These are phyloP conservation scores for Dianthus caryophyllus DNA, from an alignment of 148 eudicot species.

Conservation along the genomic window DNA sequence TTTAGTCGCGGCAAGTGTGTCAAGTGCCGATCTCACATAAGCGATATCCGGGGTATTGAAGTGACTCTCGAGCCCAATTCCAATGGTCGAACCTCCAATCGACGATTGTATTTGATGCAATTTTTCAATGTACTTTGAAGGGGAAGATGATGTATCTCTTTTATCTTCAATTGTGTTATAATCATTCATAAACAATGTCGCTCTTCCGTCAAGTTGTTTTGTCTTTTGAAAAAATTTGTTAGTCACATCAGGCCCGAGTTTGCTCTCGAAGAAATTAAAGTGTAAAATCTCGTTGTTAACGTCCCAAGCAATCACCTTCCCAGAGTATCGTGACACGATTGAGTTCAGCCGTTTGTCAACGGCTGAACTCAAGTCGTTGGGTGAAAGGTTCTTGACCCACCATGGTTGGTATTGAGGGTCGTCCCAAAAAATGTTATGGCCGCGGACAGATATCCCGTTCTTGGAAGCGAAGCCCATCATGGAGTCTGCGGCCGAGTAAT, in stretches of 20 bases:
- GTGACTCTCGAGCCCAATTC: constrained; percentile 42
- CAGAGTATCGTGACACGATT: constrained; percentile 27
- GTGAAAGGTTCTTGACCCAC: constrained; percentile 33
- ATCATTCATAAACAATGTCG: constrained; percentile 49
- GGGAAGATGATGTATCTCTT: constrained; percentile 22
- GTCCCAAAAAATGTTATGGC: constrained; percentile 66
- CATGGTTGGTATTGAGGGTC: constrained; percentile 27
- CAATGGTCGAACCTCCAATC: constrained; percentile 16
- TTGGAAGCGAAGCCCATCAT: constrained; percentile 33
- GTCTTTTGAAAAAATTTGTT: constrained; percentile 22
- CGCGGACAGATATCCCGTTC: constrained; percentile 35
- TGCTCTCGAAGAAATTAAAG: constrained; percentile 32
- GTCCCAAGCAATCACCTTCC: constrained; percentile 54
- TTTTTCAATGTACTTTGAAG: constrained; percentile 37
- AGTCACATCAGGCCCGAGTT: constrained; percentile 26
- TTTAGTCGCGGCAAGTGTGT: constrained; percentile 29
- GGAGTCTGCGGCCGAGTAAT: constrained; percentile 43
- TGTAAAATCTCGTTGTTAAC: constrained; percentile 57
- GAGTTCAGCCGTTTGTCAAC: constrained; percentile 29
- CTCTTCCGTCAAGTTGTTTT: constrained; percentile 13
- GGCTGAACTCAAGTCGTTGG: constrained; percentile 21
- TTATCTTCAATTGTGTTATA: constrained; percentile 49
- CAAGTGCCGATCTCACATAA: constrained; percentile 42
- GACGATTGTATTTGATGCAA: constrained; percentile 20
- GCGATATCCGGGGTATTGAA: constrained; percentile 29